These are phyloP conservation scores for Dendrobium nobile DNA, from an alignment of 106 monocot genomes.

Conservation along the genomic window DNA sequence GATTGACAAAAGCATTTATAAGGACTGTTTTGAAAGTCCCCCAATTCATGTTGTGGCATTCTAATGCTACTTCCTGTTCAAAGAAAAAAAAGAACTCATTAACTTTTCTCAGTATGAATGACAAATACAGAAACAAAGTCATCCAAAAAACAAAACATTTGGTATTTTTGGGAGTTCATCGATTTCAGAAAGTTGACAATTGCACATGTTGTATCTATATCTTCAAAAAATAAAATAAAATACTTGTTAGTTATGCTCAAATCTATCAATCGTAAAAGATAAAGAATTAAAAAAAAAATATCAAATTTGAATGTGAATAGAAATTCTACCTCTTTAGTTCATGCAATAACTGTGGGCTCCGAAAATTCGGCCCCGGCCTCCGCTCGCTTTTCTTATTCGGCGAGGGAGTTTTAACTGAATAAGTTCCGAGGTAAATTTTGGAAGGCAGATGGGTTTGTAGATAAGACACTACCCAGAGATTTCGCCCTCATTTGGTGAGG, in stretches of 20 bases:
- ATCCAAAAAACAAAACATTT: background rate
- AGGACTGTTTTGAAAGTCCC: slow-evolving; percentile 74
- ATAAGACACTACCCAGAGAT: too few relatives aligned
- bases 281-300: background rate
- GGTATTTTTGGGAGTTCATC: background rate
- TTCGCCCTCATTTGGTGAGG: too few relatives aligned
- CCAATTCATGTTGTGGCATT: slow-evolving; percentile 87
- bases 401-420: too few relatives aligned
- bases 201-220: background rate
- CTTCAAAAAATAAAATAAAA: background rate
- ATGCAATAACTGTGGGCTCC: too few relatives aligned
- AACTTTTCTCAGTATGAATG: background rate
- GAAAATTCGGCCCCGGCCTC: too few relatives aligned
- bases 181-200: background rate
- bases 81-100: background rate
- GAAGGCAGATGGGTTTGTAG: too few relatives aligned
- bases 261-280: background rate
- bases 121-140: background rate
- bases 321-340: slow-evolving; percentile 63
- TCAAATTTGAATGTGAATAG: background rate
- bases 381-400: too few relatives aligned
- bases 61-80: background rate
- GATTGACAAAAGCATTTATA: slow-evolving; percentile 72
- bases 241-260: background rate
- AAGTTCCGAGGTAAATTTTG: too few relatives aligned